Base-by-base conservation (phyloP, 345 rosid genomes). In the Brassica napus region DNA sequence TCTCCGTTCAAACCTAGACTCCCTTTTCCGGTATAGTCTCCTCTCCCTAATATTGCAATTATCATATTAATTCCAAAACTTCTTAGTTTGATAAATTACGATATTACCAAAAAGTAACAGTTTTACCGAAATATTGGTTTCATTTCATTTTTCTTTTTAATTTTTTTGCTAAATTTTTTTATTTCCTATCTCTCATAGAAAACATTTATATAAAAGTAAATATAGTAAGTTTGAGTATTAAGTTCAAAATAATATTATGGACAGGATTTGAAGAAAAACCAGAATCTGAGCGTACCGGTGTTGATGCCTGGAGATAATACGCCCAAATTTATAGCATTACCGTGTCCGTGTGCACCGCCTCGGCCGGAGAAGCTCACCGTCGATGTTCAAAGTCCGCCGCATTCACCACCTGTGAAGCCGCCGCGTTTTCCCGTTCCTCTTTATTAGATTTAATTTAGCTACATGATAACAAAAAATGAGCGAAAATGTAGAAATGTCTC, bases 241-340 rank as follows among this genome's bases (percentile, higher is more conserved):
- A 66, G 52, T 26, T 39, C 0, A 30, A 4, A 32, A 66, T 5
- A 28, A 15, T 14, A 0, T 21, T 30, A 0, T 79, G 66, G 67
- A 62, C 78, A 92, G 97, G 90, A 85, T 68, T 66, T 76, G 76
- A 87, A 87, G 88, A 84, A 83, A 71, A 82, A 73, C 0, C 81
- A 77, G 30, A 79, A 76, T 73, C 78, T 82, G 77, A 94, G 97
- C 80, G 78, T 94, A 82, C 89, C 98, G 44, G 98, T 94, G 0
- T 12, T 94, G 73, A 94, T 94, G 98, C 97, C 98, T 0, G 98
- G 98, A 62, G 98, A 94, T 68, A 69, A 77, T 57, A 82, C 89
- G n/a, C 90, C 98, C 0, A 94, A 89, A 76, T 94, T 94, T 60
- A 89, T 94, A 78, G 98, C 98, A 83, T 83, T 94, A 84, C 98